Evolutionary conservation across 2,329 filamentous ascomycete species (phyloP), one percentile per base, ranked within the genome.

Genomic region (Fusarium sp.): DNA sequence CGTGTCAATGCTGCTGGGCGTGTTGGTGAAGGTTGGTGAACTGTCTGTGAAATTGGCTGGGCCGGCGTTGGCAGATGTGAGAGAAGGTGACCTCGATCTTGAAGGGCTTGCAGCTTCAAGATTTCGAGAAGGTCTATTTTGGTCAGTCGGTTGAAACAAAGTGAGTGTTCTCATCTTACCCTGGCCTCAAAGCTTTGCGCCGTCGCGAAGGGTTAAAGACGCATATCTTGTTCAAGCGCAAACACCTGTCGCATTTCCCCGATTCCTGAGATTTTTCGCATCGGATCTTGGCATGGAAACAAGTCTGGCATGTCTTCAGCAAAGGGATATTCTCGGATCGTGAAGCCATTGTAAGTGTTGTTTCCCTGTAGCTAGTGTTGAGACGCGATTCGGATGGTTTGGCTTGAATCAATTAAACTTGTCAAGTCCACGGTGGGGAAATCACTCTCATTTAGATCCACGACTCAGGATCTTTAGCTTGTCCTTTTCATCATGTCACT

Each of bases 221-320:
- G 49, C 76, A 78, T 2, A 67, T 59, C 55, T 78, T 78, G n/a
- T 68, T 70, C 4, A 78, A 66, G 22, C 77, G 73, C 49, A 77
- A 60, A 58, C 77, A 78, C 20, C 77, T 62, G 32, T 78, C 76
- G 59, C 76, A 78, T 41, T 72, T 62, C 23, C 67, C 73, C 11
- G 76, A 76, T n/a, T 77, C 71, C 20, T 78, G 75, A 1, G 77
- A 74, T 40, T 75, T 77, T 44, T 76, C 72, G 56, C 77, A 78
- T 17, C 75, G 68, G n/a, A 78, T 78, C 44, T 78, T 78, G 52
- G 76, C 77, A 23, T 76, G 74, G 53, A 76, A 77, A 58, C 77
- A 78, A 22, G 75, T 75, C 59, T 77, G 76, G 41, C 77, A 78
- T 9, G 77, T 78, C 52, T 77, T 78, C 33, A 73, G 62, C 43